Evolutionary conservation across 495 filamentous ascomycete species (phyloP).

Genomic region (Lasiosphaeriaceae sp.): DNA sequence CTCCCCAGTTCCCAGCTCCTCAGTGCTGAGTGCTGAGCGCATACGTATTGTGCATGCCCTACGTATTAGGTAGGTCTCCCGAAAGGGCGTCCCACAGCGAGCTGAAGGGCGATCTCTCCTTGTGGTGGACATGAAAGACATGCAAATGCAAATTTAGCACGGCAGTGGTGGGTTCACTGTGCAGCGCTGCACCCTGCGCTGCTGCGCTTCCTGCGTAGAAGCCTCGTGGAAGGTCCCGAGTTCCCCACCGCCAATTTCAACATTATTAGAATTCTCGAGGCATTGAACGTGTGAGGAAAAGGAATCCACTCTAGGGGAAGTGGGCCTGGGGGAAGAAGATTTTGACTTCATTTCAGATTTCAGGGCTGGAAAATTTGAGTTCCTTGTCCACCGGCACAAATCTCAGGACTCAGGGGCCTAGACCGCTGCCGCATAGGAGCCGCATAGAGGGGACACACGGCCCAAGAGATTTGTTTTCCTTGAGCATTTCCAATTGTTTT

Average conservation of each 20-base stretch:
- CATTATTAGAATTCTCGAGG: constrained; percentile 7
- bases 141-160: constrained; percentile 25
- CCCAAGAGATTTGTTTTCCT: neutral
- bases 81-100: constrained; percentile 17
- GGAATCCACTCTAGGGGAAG: constrained; percentile 14
- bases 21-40: neutral
- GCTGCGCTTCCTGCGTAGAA: constrained; percentile 16
- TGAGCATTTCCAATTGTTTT: neutral
- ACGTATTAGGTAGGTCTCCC: constrained; percentile 6
- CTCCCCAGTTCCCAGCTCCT: neutral
- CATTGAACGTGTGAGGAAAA: constrained; percentile 4
- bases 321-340: constrained; percentile 1
- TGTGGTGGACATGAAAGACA: constrained; percentile 11
- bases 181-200: neutral
- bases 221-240: constrained; percentile 23
- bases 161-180: constrained; percentile 7
- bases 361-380: constrained; percentile 9
- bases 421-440: constrained; percentile 2
- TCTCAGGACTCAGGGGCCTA: constrained; percentile 5
- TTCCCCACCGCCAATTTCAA: constrained; percentile 28
- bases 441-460: neutral
- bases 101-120: neutral
- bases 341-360: constrained; percentile 10
- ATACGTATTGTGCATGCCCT: too few relatives aligned
- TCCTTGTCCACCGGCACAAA: neutral